Base-by-base conservation (phyloP, 2,329 filamentous ascomycete species). In the Alternaria gaisen region DNA sequence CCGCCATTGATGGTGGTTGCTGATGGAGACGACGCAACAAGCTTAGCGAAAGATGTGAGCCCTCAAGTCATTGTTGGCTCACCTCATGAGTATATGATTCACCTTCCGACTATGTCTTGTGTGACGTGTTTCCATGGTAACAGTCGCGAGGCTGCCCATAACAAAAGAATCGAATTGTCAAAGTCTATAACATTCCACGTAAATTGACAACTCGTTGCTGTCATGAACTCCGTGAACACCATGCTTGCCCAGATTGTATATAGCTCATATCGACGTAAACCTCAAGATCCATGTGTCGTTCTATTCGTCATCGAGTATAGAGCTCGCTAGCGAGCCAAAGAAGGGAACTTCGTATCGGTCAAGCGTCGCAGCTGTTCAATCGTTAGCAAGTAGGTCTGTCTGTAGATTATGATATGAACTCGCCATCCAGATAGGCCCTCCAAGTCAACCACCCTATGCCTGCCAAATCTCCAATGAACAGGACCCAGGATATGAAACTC, bases 301-400 rank as follows among this genome's bases (percentile, higher is more conserved):
- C 42, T 54, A 90, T 78, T 97, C 95, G 75, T 97, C 92, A 73
- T 97, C 94, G 58, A 98, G 85, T 74, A 97, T 94, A 26, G 91
- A 91, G 79, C 90, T 97, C 43, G 95, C 95, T 69, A 97, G 82
- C 42, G 85, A 85, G 5, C 95, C 95, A 72, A 98, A 90, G 73
- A 97, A 88, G 0, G 94, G 94, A 2, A 97, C 85, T 79, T 98
- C 94, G 64, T 90, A 96, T 76, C 94, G 82, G 68, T 83, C 77
- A 41, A 90, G 81, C 1, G 85, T 88, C 64, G 89, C 87, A 53
- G 88, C 87, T 89, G 67, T 40, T 38, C 20, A 22, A 3, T 18
- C 16, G 43, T 57, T 75, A 60, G 74, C 41, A 10, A 18, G 14
- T 2, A 5, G 10, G 14, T 34, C 16, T 4, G 12, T 28, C 5